Evolutionary conservation across 176 grass and related monocot species (phyloP).

Genomic region (Hordeum marinum): DNA sequence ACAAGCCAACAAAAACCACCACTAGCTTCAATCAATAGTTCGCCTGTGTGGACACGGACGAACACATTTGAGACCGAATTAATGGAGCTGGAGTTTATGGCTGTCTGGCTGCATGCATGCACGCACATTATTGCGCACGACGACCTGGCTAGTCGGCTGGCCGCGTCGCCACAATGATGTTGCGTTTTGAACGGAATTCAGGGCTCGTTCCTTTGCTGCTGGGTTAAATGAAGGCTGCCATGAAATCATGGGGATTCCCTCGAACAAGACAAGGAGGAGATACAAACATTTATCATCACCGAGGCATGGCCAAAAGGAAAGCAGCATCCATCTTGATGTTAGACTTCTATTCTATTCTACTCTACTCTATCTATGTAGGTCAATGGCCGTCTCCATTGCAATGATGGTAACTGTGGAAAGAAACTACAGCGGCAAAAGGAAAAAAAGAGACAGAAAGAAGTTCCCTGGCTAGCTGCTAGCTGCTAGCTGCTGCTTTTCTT

Average conservation of each 20-base stretch:
- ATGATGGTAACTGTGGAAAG: slow-evolving; percentile 15
- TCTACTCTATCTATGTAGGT: neutral
- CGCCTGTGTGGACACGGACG: neutral
- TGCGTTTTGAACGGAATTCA: slow-evolving; percentile 18
- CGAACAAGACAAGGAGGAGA: slow-evolving; percentile 27
- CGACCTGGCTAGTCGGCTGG: neutral
- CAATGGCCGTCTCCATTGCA: neutral
- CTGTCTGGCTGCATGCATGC: neutral
- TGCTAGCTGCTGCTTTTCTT: neutral
- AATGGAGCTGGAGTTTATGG: neutral
- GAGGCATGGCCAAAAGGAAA: slow-evolving; percentile 26
- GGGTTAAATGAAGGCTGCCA: slow-evolving; percentile 21
- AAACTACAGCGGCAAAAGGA: neutral
- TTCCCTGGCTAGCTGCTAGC: neutral
- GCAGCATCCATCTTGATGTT: neutral
- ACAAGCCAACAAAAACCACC: slow-evolving; percentile 13
- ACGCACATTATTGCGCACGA: neutral
- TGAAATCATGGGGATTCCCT: slow-evolving; percentile 47
- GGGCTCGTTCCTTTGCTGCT: slow-evolving; percentile 2
- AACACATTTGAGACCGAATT: neutral
- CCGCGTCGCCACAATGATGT: neutral
- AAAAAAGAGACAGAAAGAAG: neutral
- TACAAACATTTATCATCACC: slow-evolving; percentile 20
- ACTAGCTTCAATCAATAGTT: neutral
- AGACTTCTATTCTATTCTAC: neutral